phyloP scores from a whole-genome alignment of 108 stramenopile genomes.

The Pelagomonas calceolata region DNA sequence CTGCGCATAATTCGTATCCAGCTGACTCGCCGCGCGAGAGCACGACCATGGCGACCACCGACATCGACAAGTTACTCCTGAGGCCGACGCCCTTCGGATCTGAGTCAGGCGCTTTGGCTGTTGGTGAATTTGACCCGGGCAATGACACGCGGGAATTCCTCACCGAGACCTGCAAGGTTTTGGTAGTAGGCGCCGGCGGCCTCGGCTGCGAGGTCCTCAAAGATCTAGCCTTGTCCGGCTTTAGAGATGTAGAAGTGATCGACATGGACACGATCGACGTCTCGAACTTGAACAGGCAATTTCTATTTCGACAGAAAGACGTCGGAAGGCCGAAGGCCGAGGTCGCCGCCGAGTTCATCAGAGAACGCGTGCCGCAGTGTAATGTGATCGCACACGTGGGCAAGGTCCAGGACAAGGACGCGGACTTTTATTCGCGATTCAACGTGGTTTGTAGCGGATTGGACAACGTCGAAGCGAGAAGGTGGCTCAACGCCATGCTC shows the following conservation, averaged over 20 bases:
- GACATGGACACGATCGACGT: slow-evolving; percentile 99
- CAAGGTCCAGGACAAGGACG: slow-evolving; percentile 87
- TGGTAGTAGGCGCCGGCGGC: slow-evolving; percentile 96
- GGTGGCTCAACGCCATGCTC: slow-evolving; percentile 93
- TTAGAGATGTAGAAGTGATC: slow-evolving; percentile 68
- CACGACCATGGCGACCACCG: too few species aligned
- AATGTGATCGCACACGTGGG: slow-evolving; percentile 71
- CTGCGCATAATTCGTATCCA: too few species aligned
- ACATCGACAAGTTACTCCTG: slow-evolving; percentile 9
- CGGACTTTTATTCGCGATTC: slow-evolving; percentile 73
- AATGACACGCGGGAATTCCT: slow-evolving; percentile 9
- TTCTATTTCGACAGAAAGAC: slow-evolving; percentile 71
- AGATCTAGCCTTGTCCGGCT: slow-evolving; percentile 58
- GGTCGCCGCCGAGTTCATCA: slow-evolving; percentile 50
- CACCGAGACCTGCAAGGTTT: slow-evolving; percentile 24
- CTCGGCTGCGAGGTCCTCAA: slow-evolving; percentile 96
- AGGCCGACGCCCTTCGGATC: slow-evolving; percentile 32
- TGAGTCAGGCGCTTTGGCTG: slow-evolving; percentile 38
- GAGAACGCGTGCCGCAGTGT: slow-evolving; percentile 23
- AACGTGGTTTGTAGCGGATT: slow-evolving; percentile 82
- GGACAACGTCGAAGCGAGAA: slow-evolving; percentile 91
- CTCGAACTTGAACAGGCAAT: slow-evolving; percentile 94
- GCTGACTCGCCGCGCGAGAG: too few species aligned
- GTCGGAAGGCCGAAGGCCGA: slow-evolving; percentile 63
- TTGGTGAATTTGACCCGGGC: slow-evolving; percentile 39